phyloP scores from a whole-genome alignment of 306 rosid species.

The Inga leiocalycina region DNA sequence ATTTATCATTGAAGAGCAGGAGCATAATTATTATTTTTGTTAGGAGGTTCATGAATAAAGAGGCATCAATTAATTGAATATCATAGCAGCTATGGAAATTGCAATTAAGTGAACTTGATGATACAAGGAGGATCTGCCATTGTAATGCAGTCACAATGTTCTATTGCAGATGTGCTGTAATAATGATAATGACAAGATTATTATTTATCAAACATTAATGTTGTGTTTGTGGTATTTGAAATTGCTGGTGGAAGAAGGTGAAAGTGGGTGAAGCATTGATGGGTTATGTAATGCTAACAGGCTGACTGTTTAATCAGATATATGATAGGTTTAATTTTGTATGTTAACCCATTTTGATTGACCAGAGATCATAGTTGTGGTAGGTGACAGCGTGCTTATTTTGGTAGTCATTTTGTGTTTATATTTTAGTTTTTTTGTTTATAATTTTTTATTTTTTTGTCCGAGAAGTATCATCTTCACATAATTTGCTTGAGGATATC shows the following conservation, averaged over 20 bases:
- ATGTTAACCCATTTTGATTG: neutral
- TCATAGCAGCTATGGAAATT: neutral
- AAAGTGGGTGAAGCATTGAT: neutral
- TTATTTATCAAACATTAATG: neutral
- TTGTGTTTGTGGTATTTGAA: neutral
- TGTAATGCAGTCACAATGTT: neutral
- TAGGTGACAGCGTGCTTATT: neutral
- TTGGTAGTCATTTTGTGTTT: conserved; percentile 19
- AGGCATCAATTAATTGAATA: neutral
- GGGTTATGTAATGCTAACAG: neutral
- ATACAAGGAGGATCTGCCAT: neutral
- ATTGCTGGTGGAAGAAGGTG: conserved; percentile 8
- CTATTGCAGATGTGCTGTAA: neutral
- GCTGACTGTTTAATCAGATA: neutral
- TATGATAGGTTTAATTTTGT: neutral
- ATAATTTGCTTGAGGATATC: conserved; percentile 2
- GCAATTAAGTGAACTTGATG: neutral
- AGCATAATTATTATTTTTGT: neutral
- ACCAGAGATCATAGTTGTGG: neutral
- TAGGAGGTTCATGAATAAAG: neutral
- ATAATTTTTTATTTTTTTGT: neutral
- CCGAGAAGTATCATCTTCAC: neutral
- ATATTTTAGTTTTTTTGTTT: neutral
- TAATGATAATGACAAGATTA: neutral
- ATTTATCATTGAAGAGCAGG: neutral